phyloP scores from a whole-genome alignment of 1,284 basidiomycete species.

The Pseudozyma pruni region DNA sequence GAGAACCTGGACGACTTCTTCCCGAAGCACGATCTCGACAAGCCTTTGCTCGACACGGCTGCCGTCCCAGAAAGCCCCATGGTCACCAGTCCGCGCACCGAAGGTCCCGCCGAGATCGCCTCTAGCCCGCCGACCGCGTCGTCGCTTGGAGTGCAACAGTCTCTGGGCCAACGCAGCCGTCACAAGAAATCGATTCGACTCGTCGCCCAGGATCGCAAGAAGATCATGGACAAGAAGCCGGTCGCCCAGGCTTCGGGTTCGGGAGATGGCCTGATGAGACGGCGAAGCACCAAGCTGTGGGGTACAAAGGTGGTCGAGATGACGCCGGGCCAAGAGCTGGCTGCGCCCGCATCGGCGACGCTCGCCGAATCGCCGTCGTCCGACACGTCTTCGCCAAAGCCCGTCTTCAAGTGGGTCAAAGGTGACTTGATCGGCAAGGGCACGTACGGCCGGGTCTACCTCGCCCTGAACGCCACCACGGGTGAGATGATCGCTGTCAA shows the following conservation, averaged over 20 bases:
- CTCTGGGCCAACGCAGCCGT: slow-evolving; percentile 34
- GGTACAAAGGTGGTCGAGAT: slow-evolving; percentile 93
- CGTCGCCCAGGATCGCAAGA: slow-evolving; percentile 77
- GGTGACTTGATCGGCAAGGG: slow-evolving; percentile 97
- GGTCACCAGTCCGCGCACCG: slow-evolving; percentile 47
- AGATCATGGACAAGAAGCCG: slow-evolving; percentile 67
- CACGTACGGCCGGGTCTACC: slow-evolving; percentile 94
- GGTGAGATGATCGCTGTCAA: slow-evolving; percentile 99
- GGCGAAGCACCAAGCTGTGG: slow-evolving; percentile 95
- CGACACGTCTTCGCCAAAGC: slow-evolving; percentile 50
- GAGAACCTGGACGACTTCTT: slow-evolving; percentile 94
- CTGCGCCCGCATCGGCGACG: slow-evolving; percentile 51
- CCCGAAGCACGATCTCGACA: slow-evolving; percentile 94
- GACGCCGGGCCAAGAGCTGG: slow-evolving; percentile 73
- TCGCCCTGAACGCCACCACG: slow-evolving; percentile 95
- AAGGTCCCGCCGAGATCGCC: slow-evolving; percentile 7
- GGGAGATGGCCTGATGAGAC: slow-evolving; percentile 73
- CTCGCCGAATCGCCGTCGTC: slow-evolving; percentile 62
- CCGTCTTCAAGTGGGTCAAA: slow-evolving; percentile 96
- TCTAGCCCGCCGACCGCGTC: slow-evolving; percentile 14
- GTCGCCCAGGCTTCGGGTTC: slow-evolving; percentile 68
- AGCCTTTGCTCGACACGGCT: slow-evolving; percentile 86
- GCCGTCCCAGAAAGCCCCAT: slow-evolving; percentile 77
- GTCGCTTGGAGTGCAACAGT: slow-evolving; percentile 12
- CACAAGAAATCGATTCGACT: slow-evolving; percentile 89